Evolutionary conservation across 495 filamentous ascomycete species (phyloP), one percentile per base, ranked within the genome.

Genomic region (Aspergillus bertholletiae): DNA sequence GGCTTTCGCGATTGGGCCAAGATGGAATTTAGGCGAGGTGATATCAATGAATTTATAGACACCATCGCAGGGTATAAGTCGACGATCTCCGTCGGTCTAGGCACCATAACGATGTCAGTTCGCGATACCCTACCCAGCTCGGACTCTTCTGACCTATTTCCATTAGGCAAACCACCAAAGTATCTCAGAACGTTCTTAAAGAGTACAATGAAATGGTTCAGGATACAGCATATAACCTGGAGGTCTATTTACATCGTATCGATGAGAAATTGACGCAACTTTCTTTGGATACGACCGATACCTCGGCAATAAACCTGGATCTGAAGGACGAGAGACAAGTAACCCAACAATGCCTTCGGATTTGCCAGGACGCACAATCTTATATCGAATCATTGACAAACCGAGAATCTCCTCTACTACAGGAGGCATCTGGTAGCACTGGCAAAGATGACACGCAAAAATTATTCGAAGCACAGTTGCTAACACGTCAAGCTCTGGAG

Each of bases 21-120:
- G 35, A 48, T 57, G 55, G 55, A 57, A 30, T 57, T 57, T 34
- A 57, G 47, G 55, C 27, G n/a, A 49, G 55, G 55, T 13, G 55
- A 57, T 21, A 57, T 57, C 24, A 57, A 57, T n/a, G 55, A 49
- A 26, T 57, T 57, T 35, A 57, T 57, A 32, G 55, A 57, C 0
- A 44, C 30, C 34, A 32, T 57, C 21, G 49, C 55, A 15, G 43
- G 55, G 0, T 57, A 57, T 48, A 57, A 57, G 28, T 57, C 55
- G 13, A 57, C 55, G 0, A 57, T 57, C 13, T 40, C 49, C 0
- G 21, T 57, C n/a, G 55, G 55, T 2, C 13, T 57, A n/a, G 55
- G 55, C 6, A 49, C 43, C 23, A 57, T 57, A 23, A 52, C 41
- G 21, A 53, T 57, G 55, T 57, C 17, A 49, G 55, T 57, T 34